Evolutionary conservation across 2,329 filamentous ascomycete species (phyloP), one percentile per base, ranked within the genome.

Genomic region (Botrytis squamosa): DNA sequence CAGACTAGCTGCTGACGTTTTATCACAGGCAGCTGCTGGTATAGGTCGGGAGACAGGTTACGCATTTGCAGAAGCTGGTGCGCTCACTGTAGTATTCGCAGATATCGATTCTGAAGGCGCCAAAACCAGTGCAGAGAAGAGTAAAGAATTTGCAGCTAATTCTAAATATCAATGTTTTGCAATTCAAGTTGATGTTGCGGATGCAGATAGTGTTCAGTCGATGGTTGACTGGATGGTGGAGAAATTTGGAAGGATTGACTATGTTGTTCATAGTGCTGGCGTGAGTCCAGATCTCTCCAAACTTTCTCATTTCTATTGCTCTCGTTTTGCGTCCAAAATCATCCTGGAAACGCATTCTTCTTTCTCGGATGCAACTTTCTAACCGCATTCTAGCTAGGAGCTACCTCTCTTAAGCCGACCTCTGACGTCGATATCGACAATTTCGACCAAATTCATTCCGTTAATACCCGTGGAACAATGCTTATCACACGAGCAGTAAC

Each of bases 1-100:
- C n/a, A 57, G 33, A 57, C n/a, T 29, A 16, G n/a, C 4, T 33
- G 44, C 52, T 57, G 25, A 57, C 52, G 12, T 29, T 33, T 2
- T 16, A 29, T 57, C 16, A n/a, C n/a, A 57, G 52, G 40, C 63
- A 65, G 63, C 38, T 29, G 1, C 16, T n/a, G 40, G 40, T n/a
- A 46, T 65, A 46, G 63, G 20, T 36, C 38, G 40, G 20, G 40
- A 65, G 38, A 42, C 38, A 6, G 38, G 63, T 29, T 65, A 42
- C 44, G 63, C 63, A 16, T 65, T 65, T 33, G 40, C 63, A 5
- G 63, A 65, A 65, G 63, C 63, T 25, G 63, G 25, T 46, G 63
- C 63, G 29, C 14, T 33, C 20, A 20, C 10, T 10, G 40, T 65
- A 6, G 38, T 46, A 29, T 65, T 65, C 8, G 40, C 40, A 14